Evolutionary conservation across 2,329 filamentous ascomycete species (phyloP).

Genomic region (Talaromyces atroroseus): DNA sequence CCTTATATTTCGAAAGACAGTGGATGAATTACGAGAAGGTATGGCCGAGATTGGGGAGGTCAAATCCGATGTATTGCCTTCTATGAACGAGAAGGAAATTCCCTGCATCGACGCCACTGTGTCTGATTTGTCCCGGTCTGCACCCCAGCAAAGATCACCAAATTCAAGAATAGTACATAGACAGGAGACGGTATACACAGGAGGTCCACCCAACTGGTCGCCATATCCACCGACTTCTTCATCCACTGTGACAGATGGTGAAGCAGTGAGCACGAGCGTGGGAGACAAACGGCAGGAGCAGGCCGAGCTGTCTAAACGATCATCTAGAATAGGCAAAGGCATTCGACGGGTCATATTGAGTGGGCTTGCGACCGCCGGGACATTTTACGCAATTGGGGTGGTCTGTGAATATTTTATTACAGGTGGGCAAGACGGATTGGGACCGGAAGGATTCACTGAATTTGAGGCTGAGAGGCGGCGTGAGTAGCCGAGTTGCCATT

Average conservation of each 20-base stretch:
- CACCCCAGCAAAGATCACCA: background rate
- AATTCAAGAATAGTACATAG: slow-evolving; percentile 20
- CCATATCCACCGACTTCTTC: slow-evolving; percentile 16
- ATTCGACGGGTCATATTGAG: slow-evolving; percentile 31
- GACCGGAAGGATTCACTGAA: slow-evolving; percentile 34
- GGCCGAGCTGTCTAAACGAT: slow-evolving; percentile 11
- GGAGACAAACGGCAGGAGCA: background rate
- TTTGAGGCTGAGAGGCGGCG: slow-evolving; percentile 31
- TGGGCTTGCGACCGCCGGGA: slow-evolving; percentile 30
- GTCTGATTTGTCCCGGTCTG: background rate
- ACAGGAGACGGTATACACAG: slow-evolving; percentile 18
- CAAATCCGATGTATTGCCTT: background rate
- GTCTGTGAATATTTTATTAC: slow-evolving; percentile 39
- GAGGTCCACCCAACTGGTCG: slow-evolving; percentile 24
- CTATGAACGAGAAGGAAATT: background rate
- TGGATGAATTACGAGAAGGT: background rate
- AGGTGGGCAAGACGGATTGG: slow-evolving; percentile 33
- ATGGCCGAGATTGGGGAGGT: background rate
- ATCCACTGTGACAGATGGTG: background rate
- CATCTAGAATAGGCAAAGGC: slow-evolving; percentile 15
- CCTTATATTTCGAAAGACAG: slow-evolving; percentile 28
- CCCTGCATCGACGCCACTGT: background rate
- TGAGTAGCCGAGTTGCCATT: slow-evolving; percentile 14
- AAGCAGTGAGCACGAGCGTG: background rate
- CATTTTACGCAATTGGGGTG: slow-evolving; percentile 39